A percentile compares a stretch with the other conserved stretches of the same genome.
Evolutionary conservation across 352 stramenopile species (phyloP).

Genomic region (Pythium plurisporium): DNA sequence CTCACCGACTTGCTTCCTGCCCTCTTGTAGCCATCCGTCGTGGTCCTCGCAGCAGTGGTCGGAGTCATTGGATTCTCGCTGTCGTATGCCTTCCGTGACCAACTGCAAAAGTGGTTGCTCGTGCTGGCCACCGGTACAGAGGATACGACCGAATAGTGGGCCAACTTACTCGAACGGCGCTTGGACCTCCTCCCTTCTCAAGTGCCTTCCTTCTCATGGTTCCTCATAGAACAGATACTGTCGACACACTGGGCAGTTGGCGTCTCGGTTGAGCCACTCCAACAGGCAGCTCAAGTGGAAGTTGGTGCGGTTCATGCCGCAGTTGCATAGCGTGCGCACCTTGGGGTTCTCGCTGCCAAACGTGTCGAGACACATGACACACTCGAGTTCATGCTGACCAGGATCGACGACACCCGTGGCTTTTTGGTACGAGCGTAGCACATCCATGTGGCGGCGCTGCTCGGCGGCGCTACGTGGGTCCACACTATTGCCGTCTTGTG

Average conservation of each 20-base stretch:
- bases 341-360: constrained; percentile 55
- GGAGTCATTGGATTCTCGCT: constrained; percentile 13
- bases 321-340: constrained; percentile 82
- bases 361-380: constrained; percentile 52
- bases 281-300: constrained; percentile 88
- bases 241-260: constrained; percentile 83
- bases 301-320: constrained; percentile 87
- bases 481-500: neutral
- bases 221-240: constrained; percentile 88
- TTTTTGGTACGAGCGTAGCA: constrained; percentile 67
- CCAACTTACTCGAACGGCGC: no score
- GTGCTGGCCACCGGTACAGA: neutral
- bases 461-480: constrained; percentile 15
- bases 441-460: constrained; percentile 31
- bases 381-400: constrained; percentile 73
- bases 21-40: constrained; percentile 2
- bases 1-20: no score
- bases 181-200: neutral
- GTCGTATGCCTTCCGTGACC: constrained; percentile 19
- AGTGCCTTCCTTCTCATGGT: constrained; percentile 32
- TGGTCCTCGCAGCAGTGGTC: constrained; percentile 9
- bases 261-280: constrained; percentile 81
- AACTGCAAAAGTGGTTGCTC: constrained; percentile 12
- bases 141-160: neutral
- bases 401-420: constrained; percentile 58